phyloP scores from a whole-genome alignment of 2,329 filamentous ascomycete genomes.

The Exophiala spinifera region DNA sequence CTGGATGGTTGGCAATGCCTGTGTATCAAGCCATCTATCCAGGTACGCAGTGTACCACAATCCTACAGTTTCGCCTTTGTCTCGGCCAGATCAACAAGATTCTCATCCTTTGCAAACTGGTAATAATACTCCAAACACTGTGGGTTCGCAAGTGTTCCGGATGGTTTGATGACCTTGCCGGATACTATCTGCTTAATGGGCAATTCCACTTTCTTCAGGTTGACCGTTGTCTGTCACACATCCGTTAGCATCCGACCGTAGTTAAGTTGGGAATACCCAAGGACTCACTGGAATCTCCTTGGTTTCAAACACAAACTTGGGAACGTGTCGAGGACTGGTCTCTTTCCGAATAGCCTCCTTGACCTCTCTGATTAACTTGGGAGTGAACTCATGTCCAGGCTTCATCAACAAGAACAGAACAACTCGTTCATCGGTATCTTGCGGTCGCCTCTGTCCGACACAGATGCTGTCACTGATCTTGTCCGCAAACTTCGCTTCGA shows the following conservation, averaged over 20 bases:
- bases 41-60: neutral
- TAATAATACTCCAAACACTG: conserved; percentile 75
- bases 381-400: conserved; percentile 56
- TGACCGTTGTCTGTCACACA: conserved; percentile 65
- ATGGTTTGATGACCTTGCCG: conserved; percentile 69
- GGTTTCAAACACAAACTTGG: conserved; percentile 57
- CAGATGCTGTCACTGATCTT: conserved; percentile 70
- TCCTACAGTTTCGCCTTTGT: conserved; percentile 21
- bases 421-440: conserved; percentile 57
- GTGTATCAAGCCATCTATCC: neutral
- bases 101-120: conserved; percentile 70
- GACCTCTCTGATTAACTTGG: conserved; percentile 55
- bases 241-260: conserved; percentile 2
- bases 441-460: conserved; percentile 69
- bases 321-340: conserved; percentile 71
- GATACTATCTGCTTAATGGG: conserved; percentile 82
- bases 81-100: conserved; percentile 34
- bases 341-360: conserved; percentile 64
- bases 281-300: conserved; percentile 61
- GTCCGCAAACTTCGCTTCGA: conserved; percentile 58
- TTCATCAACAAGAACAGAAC: conserved; percentile 60
- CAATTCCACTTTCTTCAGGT: conserved; percentile 80
- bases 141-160: conserved; percentile 74
- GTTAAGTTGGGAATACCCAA: neutral
- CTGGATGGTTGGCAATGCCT: no score